Evolutionary conservation across 177 flowering plant genomes (phyloP), one percentile per base, ranked within the genome.

Genomic region (Vitis hybrid): DNA sequence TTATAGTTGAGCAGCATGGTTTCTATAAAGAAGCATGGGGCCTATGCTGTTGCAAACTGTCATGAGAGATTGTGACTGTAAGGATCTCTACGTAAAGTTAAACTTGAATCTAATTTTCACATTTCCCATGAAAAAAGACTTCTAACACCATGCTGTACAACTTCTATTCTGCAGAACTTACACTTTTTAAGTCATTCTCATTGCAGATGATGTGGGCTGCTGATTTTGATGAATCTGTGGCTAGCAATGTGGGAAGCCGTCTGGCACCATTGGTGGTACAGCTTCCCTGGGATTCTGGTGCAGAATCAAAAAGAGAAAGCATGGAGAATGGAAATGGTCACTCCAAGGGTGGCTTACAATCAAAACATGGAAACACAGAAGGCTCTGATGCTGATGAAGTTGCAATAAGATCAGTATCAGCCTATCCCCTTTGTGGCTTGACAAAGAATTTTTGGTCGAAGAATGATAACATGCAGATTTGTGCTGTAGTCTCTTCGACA

Each of bases 201-300:
- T 55, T 74, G 77, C 83, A 91, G 96, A 91, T 91, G 96, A 91
- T 91, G 82, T 93, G 98, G 98, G 98, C 98, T 68, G 94, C 98
- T 67, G 98, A 93, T 82, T 93, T 90, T 82, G 86, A 85, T 82
- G 92, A 86, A 79, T 76, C 87, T 15, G 10, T 73, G 46, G 79
- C 83, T 35, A 79, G 56, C 64, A 79, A 80, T 60, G 93, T 81
- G 75, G 85, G 78, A 69, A 83, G 73, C 66, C 88, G 94, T 80
- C 86, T 88, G 27, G 91, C 88, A 70, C 80, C 86, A 58, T 73
- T 93, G 79, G 64, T 79, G 27, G 58, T 93, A 66, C 88, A 82
- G 60, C 77, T 87, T 72, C 88, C 90, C 56, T 77, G 72, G 64
- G 81, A 82, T 66, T 78, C 84, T 15, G 76, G 62, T 67, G 49